Evolutionary conservation across 257 asterid species (phyloP).

Genomic region (Solanum gandarillasii): DNA sequence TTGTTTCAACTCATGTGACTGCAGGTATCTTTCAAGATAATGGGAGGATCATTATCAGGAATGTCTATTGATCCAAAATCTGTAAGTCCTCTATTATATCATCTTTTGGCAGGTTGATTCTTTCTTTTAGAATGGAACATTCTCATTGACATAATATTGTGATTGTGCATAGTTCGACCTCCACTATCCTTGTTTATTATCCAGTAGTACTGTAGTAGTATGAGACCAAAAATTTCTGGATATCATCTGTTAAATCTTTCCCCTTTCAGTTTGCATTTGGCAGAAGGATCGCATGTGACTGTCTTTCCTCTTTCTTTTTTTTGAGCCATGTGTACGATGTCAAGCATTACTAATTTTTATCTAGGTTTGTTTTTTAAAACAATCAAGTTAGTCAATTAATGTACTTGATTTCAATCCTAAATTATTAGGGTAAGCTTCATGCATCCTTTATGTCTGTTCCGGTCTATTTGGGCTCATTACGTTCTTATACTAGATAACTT

Average conservation of each 20-base stretch:
- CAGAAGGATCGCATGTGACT: background rate
- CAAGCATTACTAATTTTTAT: background rate
- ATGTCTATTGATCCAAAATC: constrained; percentile 87
- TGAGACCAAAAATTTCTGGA: background rate
- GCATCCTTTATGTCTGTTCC: background rate
- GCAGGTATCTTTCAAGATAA: constrained; percentile 91
- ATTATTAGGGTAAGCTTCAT: background rate
- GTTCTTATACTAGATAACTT: background rate
- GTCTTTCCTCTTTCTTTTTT: background rate
- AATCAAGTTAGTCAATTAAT: background rate
- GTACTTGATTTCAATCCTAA: background rate
- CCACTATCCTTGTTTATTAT: background rate
- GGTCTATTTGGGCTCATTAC: background rate
- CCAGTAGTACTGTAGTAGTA: background rate
- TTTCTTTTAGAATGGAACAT: background rate
- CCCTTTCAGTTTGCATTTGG: background rate
- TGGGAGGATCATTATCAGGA: constrained; percentile 79
- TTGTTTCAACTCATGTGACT: background rate
- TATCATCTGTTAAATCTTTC: background rate
- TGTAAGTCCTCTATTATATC: constrained; percentile 31
- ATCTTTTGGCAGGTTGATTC: background rate
- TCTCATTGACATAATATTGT: background rate
- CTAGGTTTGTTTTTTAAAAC: background rate
- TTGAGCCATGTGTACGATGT: background rate
- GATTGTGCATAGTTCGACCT: background rate